Evolutionary conservation across 352 stramenopile genomes (phyloP), one percentile per base, ranked within the genome.

Genomic region (Pythium volutum): DNA sequence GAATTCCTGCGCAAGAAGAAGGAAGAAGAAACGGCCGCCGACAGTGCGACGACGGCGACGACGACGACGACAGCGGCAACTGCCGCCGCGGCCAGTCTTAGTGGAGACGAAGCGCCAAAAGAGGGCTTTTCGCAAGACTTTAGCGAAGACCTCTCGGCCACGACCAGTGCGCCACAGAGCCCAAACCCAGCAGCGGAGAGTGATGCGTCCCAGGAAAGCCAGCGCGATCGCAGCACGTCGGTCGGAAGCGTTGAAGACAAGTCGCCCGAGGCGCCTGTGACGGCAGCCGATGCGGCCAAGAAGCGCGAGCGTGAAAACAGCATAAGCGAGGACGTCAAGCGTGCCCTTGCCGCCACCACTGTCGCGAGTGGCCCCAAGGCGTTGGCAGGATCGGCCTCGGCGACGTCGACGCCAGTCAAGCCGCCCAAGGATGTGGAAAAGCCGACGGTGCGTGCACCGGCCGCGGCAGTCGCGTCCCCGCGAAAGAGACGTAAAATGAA

Each of bases 401-500:
- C 64, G 5, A 66, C 51, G 11, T 63, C 64, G 33, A 70, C 64
- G 16, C 64, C 64, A 1, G 59, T 71, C 18, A 71, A 71, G 54
- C 36, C 64, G 14, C 51, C 66, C 41, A 82, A 81, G 66, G 72
- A 74, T 45, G 49, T 79, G 55, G 81, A 76, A 59, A 82, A 86
- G 52, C 64, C 71, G 14, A 57, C 70, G 60, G 65, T 80, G 59
- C 56, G 69, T 49, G 57, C 69, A 20, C 58, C 67, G 20, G 73
- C 76, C 57, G 69, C 81, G 47, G 56, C 69, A 6, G 71, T 81
- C 42, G 79, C 82, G 41, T 92, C 84, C 48, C 84, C 84, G 48
- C 84, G 84, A 74, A 94, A 94, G 70, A 80, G 84, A 80, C 84
- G 84, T 87, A 94, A 94, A 88, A 94, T 94, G 84, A 94, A 94